phyloP scores from a whole-genome alignment of 495 filamentous ascomycete species.

The Trichocladium uniseriatum region DNA sequence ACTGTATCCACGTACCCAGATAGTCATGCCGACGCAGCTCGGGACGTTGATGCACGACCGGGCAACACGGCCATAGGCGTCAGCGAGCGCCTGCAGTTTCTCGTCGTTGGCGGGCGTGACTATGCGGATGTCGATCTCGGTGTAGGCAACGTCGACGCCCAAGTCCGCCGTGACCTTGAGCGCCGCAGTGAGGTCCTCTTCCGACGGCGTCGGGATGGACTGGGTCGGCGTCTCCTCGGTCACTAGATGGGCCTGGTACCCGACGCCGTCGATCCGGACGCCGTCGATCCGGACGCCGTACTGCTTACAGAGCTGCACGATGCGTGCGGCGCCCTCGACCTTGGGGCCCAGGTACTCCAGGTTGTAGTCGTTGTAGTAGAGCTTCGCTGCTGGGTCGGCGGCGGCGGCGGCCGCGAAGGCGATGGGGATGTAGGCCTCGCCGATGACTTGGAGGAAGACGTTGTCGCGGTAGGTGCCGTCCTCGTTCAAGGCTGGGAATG shows the following conservation, averaged over 20 bases:
- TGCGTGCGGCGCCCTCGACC: constrained; percentile 35
- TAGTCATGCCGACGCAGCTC: constrained; percentile 56
- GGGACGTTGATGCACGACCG: constrained; percentile 48
- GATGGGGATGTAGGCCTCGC: constrained; percentile 47
- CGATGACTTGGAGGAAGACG: constrained; percentile 48
- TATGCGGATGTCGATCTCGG: constrained; percentile 54
- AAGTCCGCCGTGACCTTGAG: constrained; percentile 41
- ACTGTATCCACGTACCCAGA: constrained; percentile 37
- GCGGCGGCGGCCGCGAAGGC: constrained; percentile 44
- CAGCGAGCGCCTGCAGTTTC: constrained; percentile 26
- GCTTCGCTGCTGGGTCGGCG: constrained; percentile 48
- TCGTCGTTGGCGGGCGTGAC: constrained; percentile 33
- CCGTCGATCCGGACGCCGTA: constrained; percentile 52
- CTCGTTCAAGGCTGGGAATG: constrained; percentile 45
- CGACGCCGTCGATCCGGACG: constrained; percentile 59
- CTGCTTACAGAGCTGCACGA: constrained; percentile 45
- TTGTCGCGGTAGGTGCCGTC: constrained; percentile 50
- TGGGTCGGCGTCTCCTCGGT: constrained; percentile 42
- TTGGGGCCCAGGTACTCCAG: constrained; percentile 41
- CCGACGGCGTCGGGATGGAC: constrained; percentile 17
- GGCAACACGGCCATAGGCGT: constrained; percentile 21
- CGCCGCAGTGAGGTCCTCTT: constrained; percentile 33
- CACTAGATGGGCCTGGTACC: constrained; percentile 53
- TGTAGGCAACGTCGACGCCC: constrained; percentile 51
- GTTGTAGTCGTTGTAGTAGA: constrained; percentile 65